These are phyloP conservation scores for Fusarium albosuccineum DNA, from an alignment of 2,329 filamentous ascomycete species.

Conservation along the genomic window DNA sequence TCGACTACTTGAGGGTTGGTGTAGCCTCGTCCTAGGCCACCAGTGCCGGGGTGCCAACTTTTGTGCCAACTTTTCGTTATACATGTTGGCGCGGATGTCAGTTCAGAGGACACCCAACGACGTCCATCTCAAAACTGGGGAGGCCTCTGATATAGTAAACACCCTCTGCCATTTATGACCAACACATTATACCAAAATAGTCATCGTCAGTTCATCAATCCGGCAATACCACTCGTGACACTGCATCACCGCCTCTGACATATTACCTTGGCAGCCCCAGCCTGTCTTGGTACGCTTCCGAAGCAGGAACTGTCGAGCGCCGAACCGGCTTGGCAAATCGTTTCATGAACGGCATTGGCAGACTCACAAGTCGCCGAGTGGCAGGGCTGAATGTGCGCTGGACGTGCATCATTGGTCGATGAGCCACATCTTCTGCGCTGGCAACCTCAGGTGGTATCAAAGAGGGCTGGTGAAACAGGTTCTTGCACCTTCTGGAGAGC, in stretches of 20 bases:
- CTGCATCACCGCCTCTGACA: neutral
- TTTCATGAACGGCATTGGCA: neutral
- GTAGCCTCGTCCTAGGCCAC: slow-evolving; percentile 13
- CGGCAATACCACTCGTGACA: too few species aligned
- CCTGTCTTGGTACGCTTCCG: neutral
- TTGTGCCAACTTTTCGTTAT: slow-evolving; percentile 6
- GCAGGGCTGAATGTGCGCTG: slow-evolving; percentile 6
- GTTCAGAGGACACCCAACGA: neutral
- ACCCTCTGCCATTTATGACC: neutral
- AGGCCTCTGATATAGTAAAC: neutral
- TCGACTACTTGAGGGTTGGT: slow-evolving; percentile 10
- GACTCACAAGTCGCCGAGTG: neutral
- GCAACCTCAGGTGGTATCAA: slow-evolving; percentile 5
- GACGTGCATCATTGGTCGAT: slow-evolving; percentile 10
- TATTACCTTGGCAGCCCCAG: neutral
- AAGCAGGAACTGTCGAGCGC: neutral
- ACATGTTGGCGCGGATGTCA: slow-evolving; percentile 6
- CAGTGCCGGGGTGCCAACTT: slow-evolving; percentile 3
- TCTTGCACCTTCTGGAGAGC: too few species aligned
- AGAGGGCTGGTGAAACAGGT: neutral
- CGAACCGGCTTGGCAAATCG: slow-evolving; percentile 3
- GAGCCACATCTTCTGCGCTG: neutral
- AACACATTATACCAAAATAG: neutral
- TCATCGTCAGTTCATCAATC: neutral
- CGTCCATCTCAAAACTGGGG: neutral